phyloP scores from a whole-genome alignment of 768 basidiomycete genomes.

The Coprinellus micaceus region DNA sequence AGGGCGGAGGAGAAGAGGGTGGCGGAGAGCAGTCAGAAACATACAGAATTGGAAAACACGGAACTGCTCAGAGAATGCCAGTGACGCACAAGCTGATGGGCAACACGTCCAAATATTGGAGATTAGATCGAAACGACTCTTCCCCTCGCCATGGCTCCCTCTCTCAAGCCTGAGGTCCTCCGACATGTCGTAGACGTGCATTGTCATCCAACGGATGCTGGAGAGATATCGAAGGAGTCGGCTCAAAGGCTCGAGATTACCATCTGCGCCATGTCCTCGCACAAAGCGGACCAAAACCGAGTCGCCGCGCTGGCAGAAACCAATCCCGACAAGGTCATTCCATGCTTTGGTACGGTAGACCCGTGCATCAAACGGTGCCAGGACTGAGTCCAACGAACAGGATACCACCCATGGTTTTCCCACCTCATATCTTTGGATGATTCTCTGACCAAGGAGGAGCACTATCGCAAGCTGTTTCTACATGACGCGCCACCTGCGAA shows the following conservation, averaged over 20 bases:
- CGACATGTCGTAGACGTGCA: conserved; percentile 81
- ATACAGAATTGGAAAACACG: not conserved
- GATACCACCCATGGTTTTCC: conserved; percentile 97
- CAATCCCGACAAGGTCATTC: conserved; percentile 68
- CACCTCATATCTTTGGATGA: too few relatives aligned
- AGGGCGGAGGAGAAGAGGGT: not conserved
- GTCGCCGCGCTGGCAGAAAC: conserved; percentile 62
- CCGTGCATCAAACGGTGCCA: conserved; percentile 7
- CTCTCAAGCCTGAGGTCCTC: conserved; percentile 37
- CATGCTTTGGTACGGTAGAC: conserved; percentile 84
- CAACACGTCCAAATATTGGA: conserved; percentile 1
- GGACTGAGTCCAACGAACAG: conserved; percentile 30
- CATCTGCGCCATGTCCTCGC: conserved; percentile 81
- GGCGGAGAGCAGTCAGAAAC: conserved; percentile 4
- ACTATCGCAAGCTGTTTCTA: conserved; percentile 74
- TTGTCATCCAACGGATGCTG: conserved; percentile 87
- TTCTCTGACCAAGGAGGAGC: conserved; percentile 76
- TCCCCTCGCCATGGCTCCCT: not conserved
- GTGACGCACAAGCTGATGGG: not conserved
- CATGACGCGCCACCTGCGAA: conserved; percentile 17
- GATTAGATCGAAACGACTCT: conserved; percentile 4
- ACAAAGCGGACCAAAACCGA: conserved; percentile 60
- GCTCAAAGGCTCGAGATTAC: conserved; percentile 60
- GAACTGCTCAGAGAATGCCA: not conserved
- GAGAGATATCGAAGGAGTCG: conserved; percentile 36